A percentile compares a stretch with the other conserved stretches of the same genome.
These are phyloP conservation scores for Stagonosporopsis tanaceti DNA, from an alignment of 2,329 filamentous ascomycete genomes.

Conservation along the genomic window DNA sequence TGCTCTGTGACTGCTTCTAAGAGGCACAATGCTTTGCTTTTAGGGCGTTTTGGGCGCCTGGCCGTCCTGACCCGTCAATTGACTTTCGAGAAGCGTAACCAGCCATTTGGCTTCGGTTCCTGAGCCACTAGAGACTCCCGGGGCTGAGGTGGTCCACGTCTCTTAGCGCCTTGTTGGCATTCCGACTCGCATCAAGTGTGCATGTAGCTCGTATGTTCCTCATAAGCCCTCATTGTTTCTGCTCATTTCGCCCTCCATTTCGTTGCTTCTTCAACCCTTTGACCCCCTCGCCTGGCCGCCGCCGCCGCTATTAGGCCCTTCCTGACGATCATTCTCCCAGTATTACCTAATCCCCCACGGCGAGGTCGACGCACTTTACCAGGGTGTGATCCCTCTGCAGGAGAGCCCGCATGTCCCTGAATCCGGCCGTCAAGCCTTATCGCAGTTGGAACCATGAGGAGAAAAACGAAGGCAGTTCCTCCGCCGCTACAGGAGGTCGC, in stretches of 20 bases:
- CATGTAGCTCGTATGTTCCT: conserved; percentile 30
- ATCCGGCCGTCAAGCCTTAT: conserved; percentile 19
- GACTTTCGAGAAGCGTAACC: conserved; percentile 11
- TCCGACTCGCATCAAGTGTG: conserved; percentile 24
- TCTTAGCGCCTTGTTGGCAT: conserved; percentile 32
- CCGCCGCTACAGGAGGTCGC: conserved; percentile 48
- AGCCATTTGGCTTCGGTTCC: conserved; percentile 18
- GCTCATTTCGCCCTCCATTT: conserved; percentile 15
- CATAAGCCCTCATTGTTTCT: conserved; percentile 20
- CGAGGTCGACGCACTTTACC: conserved; percentile 25
- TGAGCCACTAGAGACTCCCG: conserved; percentile 23
- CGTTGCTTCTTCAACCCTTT: conserved; percentile 13
- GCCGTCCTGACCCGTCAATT: neutral
- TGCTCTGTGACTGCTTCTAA: conserved; percentile 1
- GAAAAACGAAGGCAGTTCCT: conserved; percentile 31
- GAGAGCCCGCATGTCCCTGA: conserved; percentile 22
- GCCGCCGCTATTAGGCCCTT: conserved; percentile 17
- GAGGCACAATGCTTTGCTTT: conserved; percentile 11
- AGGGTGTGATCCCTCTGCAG: conserved; percentile 20
- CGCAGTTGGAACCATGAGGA: conserved; percentile 39
- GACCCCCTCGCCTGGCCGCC: conserved; percentile 11
- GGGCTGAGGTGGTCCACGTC: conserved; percentile 25
- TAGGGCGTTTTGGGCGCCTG: conserved; percentile 13
- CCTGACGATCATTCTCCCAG: conserved; percentile 18
- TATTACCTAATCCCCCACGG: conserved; percentile 14